Evolutionary conservation across 1,284 basidiomycete species (phyloP).

Genomic region (Neolentinus lepideus): DNA sequence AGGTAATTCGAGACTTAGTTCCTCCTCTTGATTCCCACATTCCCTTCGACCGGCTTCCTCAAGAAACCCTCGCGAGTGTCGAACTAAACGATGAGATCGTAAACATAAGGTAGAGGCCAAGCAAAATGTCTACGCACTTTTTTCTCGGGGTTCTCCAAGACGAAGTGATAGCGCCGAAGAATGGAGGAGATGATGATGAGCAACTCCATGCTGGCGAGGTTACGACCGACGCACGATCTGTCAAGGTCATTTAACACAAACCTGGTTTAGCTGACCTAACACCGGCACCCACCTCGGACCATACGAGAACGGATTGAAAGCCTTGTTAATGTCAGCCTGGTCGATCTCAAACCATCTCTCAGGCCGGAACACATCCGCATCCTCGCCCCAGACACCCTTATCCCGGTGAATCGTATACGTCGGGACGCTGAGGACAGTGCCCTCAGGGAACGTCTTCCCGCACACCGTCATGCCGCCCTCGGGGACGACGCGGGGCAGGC

Average conservation of each 20-base stretch:
- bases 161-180: conserved; percentile 65
- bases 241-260: conserved; percentile 33
- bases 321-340: conserved; percentile 49
- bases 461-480: conserved; percentile 57
- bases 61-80: conserved; percentile 73
- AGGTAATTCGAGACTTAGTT: too few species aligned
- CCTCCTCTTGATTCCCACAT: conserved; percentile 59
- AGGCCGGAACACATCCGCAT: conserved; percentile 69
- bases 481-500: conserved; percentile 75
- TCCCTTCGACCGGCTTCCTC: conserved; percentile 63
- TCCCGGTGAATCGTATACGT: conserved; percentile 79
- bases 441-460: conserved; percentile 60
- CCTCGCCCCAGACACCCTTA: conserved; percentile 65
- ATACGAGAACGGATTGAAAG: conserved; percentile 71
- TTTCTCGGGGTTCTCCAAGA: conserved; percentile 48
- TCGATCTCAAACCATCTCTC: conserved; percentile 79
- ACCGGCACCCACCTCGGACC: conserved; percentile 42
- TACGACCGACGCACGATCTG: conserved; percentile 69
- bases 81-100: conserved; percentile 36
- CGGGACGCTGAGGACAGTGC: conserved; percentile 68
- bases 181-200: conserved; percentile 70
- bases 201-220: conserved; percentile 71
- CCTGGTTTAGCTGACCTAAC: neutral
- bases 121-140: conserved; percentile 33
- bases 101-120: neutral